Percentiles rank a stretch among this genome's conserved stretches.
Conservation (phyloP, 2,329 filamentous ascomycete genomes). For the Helotiales sp. region DNA sequence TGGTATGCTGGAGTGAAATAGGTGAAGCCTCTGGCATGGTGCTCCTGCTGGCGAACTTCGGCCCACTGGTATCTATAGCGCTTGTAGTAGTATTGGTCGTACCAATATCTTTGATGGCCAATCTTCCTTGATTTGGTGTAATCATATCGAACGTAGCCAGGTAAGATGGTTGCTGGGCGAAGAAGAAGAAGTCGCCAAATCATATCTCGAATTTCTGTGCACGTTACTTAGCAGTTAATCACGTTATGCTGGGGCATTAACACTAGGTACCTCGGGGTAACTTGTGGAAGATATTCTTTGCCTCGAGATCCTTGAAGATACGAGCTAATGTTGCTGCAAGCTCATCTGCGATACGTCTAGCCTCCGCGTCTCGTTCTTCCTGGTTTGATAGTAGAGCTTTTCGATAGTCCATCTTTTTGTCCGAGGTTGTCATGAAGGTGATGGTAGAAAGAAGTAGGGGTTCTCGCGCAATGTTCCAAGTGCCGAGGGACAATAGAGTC, state of each 20-base stretch:
- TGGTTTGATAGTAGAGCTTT: neutral
- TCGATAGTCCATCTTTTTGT: neutral
- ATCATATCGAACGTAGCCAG: neutral
- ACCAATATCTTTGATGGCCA: neutral
- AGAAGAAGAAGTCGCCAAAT: neutral
- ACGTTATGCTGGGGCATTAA: neutral
- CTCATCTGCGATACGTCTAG: neutral
- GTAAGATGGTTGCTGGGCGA: neutral
- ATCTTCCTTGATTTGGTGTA: neutral
- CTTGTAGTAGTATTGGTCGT: too few species aligned
- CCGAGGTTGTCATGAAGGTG: too few species aligned
- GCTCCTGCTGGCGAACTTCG: neutral
- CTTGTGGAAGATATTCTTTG: neutral
- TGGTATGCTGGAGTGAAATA: too few species aligned
- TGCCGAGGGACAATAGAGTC: too few species aligned
- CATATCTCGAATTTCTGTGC: neutral
- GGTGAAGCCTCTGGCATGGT: neutral
- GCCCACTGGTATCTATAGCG: neutral
- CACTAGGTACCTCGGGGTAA: neutral
- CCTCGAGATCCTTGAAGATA: neutral
- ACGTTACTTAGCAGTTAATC: neutral
- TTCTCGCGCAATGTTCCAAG: too few species aligned
- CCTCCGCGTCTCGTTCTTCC: neutral
- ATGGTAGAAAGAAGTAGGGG: too few species aligned
- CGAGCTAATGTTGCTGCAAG: neutral